phyloP scores from a whole-genome alignment of 345 rosid genomes.

The Lenwebbia sp. region DNA sequence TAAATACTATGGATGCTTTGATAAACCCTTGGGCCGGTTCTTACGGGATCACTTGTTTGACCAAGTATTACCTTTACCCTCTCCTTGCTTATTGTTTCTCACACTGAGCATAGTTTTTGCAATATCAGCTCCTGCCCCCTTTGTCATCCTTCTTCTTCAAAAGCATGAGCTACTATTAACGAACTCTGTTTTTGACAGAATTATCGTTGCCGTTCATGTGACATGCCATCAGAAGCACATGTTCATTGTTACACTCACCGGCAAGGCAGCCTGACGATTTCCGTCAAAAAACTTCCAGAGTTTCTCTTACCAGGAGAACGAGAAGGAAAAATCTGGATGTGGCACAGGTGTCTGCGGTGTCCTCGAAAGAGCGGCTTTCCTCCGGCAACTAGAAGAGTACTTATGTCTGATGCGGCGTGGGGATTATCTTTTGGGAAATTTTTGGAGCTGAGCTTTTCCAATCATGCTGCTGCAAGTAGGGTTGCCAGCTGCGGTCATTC shows the following conservation, averaged over 20 bases:
- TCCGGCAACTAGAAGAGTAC: conserved; percentile 85
- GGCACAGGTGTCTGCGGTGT: conserved; percentile 94
- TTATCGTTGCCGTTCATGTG: conserved; percentile 60
- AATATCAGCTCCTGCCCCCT: not conserved
- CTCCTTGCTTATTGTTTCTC: not conserved
- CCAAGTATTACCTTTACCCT: conserved; percentile 39
- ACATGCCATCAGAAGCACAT: conserved; percentile 95
- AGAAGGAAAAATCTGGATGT: conserved; percentile 99
- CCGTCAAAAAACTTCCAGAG: conserved; percentile 72
- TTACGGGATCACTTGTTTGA: conserved; percentile 84
- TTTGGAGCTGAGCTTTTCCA: conserved; percentile 96
- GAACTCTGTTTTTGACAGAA: conserved; percentile 19
- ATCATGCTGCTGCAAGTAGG: conserved; percentile 98
- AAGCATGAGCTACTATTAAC: not conserved
- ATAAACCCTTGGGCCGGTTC: conserved; percentile 89
- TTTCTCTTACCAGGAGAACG: conserved; percentile 63
- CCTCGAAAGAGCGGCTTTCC: conserved; percentile 81
- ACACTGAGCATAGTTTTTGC: not conserved
- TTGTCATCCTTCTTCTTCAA: not conserved
- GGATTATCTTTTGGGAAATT: conserved; percentile 93
- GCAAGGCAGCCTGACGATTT: conserved; percentile 93
- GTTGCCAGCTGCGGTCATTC: conserved; percentile 99
- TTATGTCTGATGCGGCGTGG: conserved; percentile 99
- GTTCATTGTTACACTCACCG: conserved; percentile 90
- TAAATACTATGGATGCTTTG: conserved; percentile 90